Base-by-base conservation (phyloP, 805 yeast species). In the Kodamaea lidongshanica region DNA sequence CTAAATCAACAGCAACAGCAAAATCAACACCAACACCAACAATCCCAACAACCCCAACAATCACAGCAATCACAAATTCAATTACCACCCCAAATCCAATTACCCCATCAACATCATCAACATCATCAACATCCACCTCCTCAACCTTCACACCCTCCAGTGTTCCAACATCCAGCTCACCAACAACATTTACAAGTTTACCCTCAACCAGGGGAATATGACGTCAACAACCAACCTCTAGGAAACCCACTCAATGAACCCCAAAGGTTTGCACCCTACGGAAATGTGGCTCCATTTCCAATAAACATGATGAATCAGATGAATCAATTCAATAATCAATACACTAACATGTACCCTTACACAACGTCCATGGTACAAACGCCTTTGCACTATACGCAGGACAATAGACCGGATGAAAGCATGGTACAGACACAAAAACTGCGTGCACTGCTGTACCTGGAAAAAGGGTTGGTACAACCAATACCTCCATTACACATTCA, bases 401-500 rank as follows among this genome's bases (percentile, higher is more conserved):
- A 32, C 26, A 26, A 19, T 8, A 18, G 15, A 11, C 11, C 34
- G 25, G 12, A 19, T 11, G 30, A 30, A 13, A 38, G 16, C 25
- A 15, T 24, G 26, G 33, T 19, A 6, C 29, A 14, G 23, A 12
- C 27, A 17, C 27, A 12, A 19, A 31, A 31, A 18, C 17, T 23
- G 17, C 29, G 34, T 12, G 34, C 34, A 6, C 34, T 25, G 34
- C 34, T 31, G 25, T 35, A 33, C 32, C 21, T 28, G 21, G 41
- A 44, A 10, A 39, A 37, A 27, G 47, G 52, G 7, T 41, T 50
- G 11, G 53, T 48, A 22, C 35, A 45, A 12, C 54, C 67, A 1
- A 64, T 64, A 11, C 70, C 70, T 3, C 69, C 70, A 4, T 47
- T 63, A 19, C 68, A 62, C 34, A 54, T 61, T 21, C 70, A 63